phyloP scores from a whole-genome alignment of 352 stramenopile species.

The Blastocystis sp. region DNA sequence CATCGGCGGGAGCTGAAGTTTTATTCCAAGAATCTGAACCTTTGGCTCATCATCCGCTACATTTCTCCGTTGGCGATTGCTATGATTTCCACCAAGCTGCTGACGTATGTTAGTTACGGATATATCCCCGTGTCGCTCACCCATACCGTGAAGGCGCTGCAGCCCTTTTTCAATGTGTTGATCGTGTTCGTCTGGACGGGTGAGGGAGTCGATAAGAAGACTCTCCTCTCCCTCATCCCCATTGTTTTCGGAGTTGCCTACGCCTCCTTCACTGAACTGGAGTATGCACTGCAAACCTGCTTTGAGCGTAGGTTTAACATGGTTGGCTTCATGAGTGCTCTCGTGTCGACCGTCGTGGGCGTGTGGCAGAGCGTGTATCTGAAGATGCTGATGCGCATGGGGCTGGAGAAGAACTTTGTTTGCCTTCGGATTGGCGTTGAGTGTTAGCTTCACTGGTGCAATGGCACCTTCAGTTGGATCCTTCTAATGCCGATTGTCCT shows the following conservation, averaged over 20 bases:
- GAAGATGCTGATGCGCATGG: slow-evolving; percentile 68
- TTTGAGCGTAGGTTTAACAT: slow-evolving; percentile 44
- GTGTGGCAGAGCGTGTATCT: slow-evolving; percentile 69
- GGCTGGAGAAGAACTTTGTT: slow-evolving; percentile 65
- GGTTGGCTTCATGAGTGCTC: slow-evolving; percentile 60
- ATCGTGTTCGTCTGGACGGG: slow-evolving; percentile 64
- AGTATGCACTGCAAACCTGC: background rate
- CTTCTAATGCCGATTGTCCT: slow-evolving; percentile 64
- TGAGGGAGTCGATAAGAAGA: slow-evolving; percentile 27
- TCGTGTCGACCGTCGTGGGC: slow-evolving; percentile 52
- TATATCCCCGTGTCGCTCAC: slow-evolving; percentile 64
- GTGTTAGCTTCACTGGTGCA: slow-evolving; percentile 54
- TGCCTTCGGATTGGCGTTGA: background rate
- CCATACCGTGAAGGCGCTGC: slow-evolving; percentile 67
- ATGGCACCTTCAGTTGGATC: slow-evolving; percentile 45
- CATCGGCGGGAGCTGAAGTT: slow-evolving; percentile 29
- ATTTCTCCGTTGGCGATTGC: slow-evolving; percentile 40
- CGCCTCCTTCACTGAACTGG: slow-evolving; percentile 64
- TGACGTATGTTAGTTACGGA: slow-evolving; percentile 61
- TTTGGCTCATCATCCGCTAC: slow-evolving; percentile 6
- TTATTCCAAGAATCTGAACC: slow-evolving; percentile 19
- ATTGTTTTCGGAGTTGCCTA: slow-evolving; percentile 69
- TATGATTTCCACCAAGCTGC: slow-evolving; percentile 61
- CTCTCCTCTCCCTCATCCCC: slow-evolving; percentile 55
- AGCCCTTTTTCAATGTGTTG: slow-evolving; percentile 69